Base-by-base conservation (phyloP, 2,329 filamentous ascomycete species). In the Penicillium crustosum region DNA sequence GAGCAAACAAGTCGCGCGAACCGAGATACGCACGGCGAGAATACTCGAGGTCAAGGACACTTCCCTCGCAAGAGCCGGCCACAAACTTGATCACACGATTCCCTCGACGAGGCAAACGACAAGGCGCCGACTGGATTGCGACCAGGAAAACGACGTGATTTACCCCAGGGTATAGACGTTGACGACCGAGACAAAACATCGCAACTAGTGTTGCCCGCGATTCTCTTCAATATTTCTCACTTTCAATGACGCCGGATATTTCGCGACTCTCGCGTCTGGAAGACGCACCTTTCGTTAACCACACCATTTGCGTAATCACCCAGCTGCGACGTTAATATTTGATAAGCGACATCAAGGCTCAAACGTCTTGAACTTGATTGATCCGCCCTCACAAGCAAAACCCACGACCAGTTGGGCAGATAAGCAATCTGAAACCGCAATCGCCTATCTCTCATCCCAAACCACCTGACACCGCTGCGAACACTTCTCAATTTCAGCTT, bases 221-320 rank as follows among this genome's bases (percentile, higher is more conserved):
- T 38, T 27, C 9, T 25, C 39, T 45, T 33, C 13, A 2, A 8
- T 27, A 27, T 21, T 17, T 39, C 29, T 41, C 43, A 48, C 25
- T 54, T 58, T 57, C 58, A 57, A 64, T 63, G 62, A 50, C 59
- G 61, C 49, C 47, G 47, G 51, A 58, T 36, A 39, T 48, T 50
- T 53, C 29, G 49, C 61, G 45, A 39, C 27, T 52, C 27, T 55
- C 55, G 62, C 59, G 61, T 57, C 61, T 55, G 59, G 56, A 61
- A 48, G 55, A 48, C 56, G 56, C 61, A 48, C 55, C 53, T 55
- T 41, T 63, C 56, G 47, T 61, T 61, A 21, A 19, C 42, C 53
- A 29, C 39, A 51, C 58, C 53, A 60, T 55, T 53, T 58, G 57
- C 51, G 39, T 52, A 25, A 25, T 35, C 43, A 29, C 17, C 23